Base-by-base conservation (phyloP, 345 rosid species). In the Salix brachista region DNA sequence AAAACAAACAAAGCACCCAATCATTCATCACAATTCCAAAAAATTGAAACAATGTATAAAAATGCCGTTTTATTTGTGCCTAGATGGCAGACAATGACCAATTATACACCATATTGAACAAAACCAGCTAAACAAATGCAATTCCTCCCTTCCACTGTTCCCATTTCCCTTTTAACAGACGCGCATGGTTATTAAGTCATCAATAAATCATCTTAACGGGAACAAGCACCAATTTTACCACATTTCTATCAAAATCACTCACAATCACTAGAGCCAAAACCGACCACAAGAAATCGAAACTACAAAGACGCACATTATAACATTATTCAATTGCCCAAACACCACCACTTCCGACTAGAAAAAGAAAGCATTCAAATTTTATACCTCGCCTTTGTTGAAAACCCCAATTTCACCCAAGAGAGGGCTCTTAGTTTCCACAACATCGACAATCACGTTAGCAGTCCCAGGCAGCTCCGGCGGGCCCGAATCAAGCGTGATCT, bases 401-500 rank as follows among this genome's bases (percentile, higher is more conserved):
- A 86, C 90, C 9, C 99, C 98, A 44, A 90, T 79, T 82, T 90
- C 90, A 56, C 95, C 97, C 7, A 92, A 79, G 39, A 90, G 61
- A 3, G 92, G 92, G 75, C 76, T 87, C 65, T 69, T 74, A 60
- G 88, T 80, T 85, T 96, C 99, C 39, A 83, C 86, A 64, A 96
- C 94, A 61, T 93, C 83, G 66, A 92, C 85, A 6, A 96, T 77
- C 14, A 92, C 97, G 76, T 91, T 92, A 23, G 94, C 88, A 3
- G 97, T 91, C 14, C 91, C 98, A 11, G 99, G 92, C 17, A 96
- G 89, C 88, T 96, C 98, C 10, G 85, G 87, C 16, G 98, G 98
- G 21, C 97, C 98, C 6, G 96, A 84, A 81, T 93, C 97, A 73
- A 92, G 94, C 54, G 89, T 91, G 26, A 96, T 89, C 73, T 73